Evolutionary conservation across 495 filamentous ascomycete genomes (phyloP).

Genomic region (Xeromyces bisporus): DNA sequence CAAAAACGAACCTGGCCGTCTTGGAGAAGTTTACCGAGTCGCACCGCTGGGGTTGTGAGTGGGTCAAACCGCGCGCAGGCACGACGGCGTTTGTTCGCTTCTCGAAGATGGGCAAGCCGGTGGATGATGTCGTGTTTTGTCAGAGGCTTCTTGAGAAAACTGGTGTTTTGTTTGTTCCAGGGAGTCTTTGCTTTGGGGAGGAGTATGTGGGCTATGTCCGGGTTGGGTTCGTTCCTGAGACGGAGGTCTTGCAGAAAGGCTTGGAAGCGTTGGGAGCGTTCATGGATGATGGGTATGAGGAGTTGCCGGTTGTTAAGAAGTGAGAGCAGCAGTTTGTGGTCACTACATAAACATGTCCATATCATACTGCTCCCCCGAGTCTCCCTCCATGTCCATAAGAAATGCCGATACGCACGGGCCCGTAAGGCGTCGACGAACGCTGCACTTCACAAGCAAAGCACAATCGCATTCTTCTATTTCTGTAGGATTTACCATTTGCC

Average conservation of each 20-base stretch:
- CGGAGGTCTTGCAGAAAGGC: conserved; percentile 49
- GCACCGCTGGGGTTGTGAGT: conserved; percentile 45
- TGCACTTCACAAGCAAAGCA: too few species aligned
- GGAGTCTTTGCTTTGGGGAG: conserved; percentile 55
- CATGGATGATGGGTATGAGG: conserved; percentile 41
- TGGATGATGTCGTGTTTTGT: conserved; percentile 61
- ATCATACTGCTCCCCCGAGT: too few species aligned
- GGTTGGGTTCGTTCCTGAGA: conserved; percentile 64
- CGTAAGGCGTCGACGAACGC: too few species aligned
- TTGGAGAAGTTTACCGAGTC: conserved; percentile 51
- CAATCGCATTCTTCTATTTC: too few species aligned
- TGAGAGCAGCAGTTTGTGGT: too few species aligned
- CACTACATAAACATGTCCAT: too few species aligned
- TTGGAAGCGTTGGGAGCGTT: conserved; percentile 45
- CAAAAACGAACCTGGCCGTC: conserved; percentile 49
- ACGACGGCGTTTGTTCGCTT: conserved; percentile 74
- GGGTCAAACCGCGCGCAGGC: conserved; percentile 64
- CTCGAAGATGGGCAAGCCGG: conserved; percentile 39
- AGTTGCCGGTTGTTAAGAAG: conserved; percentile 28
- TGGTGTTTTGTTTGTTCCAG: conserved; percentile 70
- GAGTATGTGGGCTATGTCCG: conserved; percentile 69
- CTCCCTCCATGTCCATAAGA: too few species aligned
- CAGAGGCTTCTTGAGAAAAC: conserved; percentile 47
- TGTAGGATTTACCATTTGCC: too few species aligned
- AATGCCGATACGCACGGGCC: too few species aligned